Conservation (phyloP, 495 filamentous ascomycete genomes). For the Penicillium ucsense region DNA sequence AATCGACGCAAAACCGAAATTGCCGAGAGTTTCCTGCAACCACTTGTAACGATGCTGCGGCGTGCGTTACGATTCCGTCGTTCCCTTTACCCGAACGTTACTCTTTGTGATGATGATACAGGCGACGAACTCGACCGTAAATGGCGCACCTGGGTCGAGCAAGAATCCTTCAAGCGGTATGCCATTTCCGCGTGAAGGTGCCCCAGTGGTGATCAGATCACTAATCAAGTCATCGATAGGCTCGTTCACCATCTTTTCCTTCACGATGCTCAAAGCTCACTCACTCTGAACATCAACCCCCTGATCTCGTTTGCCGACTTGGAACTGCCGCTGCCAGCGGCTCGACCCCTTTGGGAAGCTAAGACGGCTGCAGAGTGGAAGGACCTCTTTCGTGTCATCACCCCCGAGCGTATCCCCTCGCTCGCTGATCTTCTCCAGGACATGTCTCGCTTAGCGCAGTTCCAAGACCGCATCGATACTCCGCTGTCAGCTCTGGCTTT, state of each 20-base stretch:
- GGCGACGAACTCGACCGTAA: constrained; percentile 42
- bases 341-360: constrained; percentile 47
- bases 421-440: constrained; percentile 44
- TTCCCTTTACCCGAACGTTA: constrained; percentile 37
- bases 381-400: constrained; percentile 30
- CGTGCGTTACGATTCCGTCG: constrained; percentile 19
- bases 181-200: no score
- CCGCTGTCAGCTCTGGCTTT: constrained; percentile 41
- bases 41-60: constrained; percentile 43
- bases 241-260: constrained; percentile 48
- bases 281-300: constrained; percentile 46
- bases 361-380: constrained; percentile 48
- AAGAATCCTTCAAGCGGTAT: constrained; percentile 45
- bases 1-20: constrained; percentile 61
- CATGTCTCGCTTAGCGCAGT: constrained; percentile 30
- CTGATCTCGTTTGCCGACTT: constrained; percentile 57
- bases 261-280: constrained; percentile 48
- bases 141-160: constrained; percentile 50
- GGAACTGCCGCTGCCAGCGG: constrained; percentile 46
- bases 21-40: constrained; percentile 48
- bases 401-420: constrained; percentile 31
- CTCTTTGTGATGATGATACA: constrained; percentile 33
- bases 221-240: constrained; percentile 16
- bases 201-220: neutral
- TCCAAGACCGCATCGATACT: constrained; percentile 37